Evolutionary conservation across 208 protist species (phyloP).

Genomic region (Leptomonas pyrrhocoris): DNA sequence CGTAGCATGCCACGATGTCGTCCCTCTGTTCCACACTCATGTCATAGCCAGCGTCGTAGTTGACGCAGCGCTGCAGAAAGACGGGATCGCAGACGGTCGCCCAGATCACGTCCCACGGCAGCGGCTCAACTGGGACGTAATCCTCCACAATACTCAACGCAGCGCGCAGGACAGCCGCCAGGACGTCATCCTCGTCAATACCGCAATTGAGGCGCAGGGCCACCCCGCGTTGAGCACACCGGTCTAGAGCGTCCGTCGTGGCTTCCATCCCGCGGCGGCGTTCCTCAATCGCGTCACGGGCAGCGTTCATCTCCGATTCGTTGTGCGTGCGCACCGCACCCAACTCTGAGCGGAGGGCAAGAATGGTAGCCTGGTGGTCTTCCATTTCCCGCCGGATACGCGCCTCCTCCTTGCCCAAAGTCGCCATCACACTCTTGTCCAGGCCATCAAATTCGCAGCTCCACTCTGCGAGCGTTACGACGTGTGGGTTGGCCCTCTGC

Average conservation of each 20-base stretch:
- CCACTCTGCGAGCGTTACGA: slow-evolving; percentile 41
- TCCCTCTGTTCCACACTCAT: slow-evolving; percentile 41
- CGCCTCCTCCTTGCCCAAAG: slow-evolving; percentile 33
- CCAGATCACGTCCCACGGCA: slow-evolving; percentile 48
- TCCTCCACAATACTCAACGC: slow-evolving; percentile 45
- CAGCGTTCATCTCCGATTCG: slow-evolving; percentile 50
- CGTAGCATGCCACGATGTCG: slow-evolving; percentile 34
- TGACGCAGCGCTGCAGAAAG: slow-evolving; percentile 44
- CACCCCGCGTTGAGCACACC: slow-evolving; percentile 5
- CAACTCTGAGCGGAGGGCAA: slow-evolving; percentile 42
- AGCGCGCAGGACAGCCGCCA: slow-evolving; percentile 37
- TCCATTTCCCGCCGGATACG: slow-evolving; percentile 31
- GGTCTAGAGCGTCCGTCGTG: slow-evolving; percentile 24
- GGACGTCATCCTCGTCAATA: slow-evolving; percentile 13
- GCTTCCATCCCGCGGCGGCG: slow-evolving; percentile 27
- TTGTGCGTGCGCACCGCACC: slow-evolving; percentile 52
- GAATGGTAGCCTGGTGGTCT: slow-evolving; percentile 34
- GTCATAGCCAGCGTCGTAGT: slow-evolving; percentile 46
- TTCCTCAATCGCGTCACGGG: slow-evolving; percentile 27
- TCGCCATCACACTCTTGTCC: slow-evolving; percentile 37
- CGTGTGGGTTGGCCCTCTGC: slow-evolving; percentile 31
- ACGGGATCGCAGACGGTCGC: slow-evolving; percentile 35
- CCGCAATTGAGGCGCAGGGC: slow-evolving; percentile 11
- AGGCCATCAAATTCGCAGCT: slow-evolving; percentile 25
- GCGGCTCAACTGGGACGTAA: slow-evolving; percentile 9